Conservation (phyloP, 2,329 filamentous ascomycete genomes). For the Didymella sp. region DNA sequence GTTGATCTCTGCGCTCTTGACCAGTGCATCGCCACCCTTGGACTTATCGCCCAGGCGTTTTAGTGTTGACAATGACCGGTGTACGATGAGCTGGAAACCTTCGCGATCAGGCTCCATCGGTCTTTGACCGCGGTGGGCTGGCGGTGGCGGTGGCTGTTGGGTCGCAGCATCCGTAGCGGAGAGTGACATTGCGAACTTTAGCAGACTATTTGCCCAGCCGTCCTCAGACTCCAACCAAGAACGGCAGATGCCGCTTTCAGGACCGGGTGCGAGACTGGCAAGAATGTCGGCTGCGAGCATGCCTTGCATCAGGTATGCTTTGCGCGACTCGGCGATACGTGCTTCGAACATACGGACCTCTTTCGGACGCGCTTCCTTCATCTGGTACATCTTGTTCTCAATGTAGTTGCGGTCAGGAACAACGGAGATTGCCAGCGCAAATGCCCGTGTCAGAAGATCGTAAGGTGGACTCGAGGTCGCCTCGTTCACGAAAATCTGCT, state of each 20-base stretch:
- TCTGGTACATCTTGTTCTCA: slow-evolving; percentile 53
- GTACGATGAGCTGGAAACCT: slow-evolving; percentile 51
- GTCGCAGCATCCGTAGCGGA: slow-evolving; percentile 40
- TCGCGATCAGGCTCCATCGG: slow-evolving; percentile 45
- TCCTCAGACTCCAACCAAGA: slow-evolving; percentile 85
- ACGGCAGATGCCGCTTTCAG: slow-evolving; percentile 75
- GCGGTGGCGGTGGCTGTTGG: slow-evolving; percentile 36
- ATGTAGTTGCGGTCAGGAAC: slow-evolving; percentile 72
- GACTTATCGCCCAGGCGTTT: slow-evolving; percentile 56
- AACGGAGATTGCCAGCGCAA: slow-evolving; percentile 84
- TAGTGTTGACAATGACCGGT: slow-evolving; percentile 57
- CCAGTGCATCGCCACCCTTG: slow-evolving; percentile 44
- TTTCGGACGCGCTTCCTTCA: slow-evolving; percentile 55
- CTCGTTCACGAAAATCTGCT: slow-evolving; percentile 79
- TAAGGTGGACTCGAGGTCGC: slow-evolving; percentile 68
- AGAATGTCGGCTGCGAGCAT: slow-evolving; percentile 90
- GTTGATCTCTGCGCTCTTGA: slow-evolving; percentile 38
- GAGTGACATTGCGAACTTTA: slow-evolving; percentile 76
- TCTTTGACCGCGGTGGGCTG: slow-evolving; percentile 40
- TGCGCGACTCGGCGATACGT: slow-evolving; percentile 78
- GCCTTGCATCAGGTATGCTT: slow-evolving; percentile 90
- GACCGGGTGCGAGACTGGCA: slow-evolving; percentile 72
- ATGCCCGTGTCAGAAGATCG: slow-evolving; percentile 85
- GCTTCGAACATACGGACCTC: slow-evolving; percentile 54
- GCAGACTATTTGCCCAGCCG: slow-evolving; percentile 80